A percentile compares a stretch with the other conserved stretches of the same genome.
These are phyloP conservation scores for Pseudomassariella vexata DNA, from an alignment of 2,329 filamentous ascomycete genomes.

Conservation along the genomic window DNA sequence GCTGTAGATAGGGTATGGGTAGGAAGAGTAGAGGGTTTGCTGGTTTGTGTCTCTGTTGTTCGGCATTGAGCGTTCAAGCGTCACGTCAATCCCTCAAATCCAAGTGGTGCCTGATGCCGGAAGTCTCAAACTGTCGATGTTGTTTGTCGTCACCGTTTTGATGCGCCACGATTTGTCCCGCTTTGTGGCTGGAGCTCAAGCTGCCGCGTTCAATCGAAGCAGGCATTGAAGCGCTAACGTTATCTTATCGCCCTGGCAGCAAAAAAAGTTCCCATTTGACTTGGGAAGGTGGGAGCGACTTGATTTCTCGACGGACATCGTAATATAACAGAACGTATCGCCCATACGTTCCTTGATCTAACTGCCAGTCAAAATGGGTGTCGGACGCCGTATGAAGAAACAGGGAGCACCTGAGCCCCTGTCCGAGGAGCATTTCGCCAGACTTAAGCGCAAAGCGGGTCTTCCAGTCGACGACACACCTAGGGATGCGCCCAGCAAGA, in stretches of 20 bases:
- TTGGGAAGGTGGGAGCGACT: not conserved
- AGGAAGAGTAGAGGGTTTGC: slow-evolving; percentile 9
- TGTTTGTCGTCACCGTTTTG: no score
- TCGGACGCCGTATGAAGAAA: slow-evolving; percentile 89
- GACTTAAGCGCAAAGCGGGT: slow-evolving; percentile 78
- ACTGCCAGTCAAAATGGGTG: slow-evolving; percentile 66
- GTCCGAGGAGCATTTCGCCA: slow-evolving; percentile 73
- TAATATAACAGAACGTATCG: no score
- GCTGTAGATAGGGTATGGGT: slow-evolving; percentile 11
- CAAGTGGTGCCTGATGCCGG: no score
- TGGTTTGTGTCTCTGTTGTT: not conserved
- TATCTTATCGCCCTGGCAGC: not conserved
- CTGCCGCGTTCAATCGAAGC: not conserved
- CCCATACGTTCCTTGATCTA: no score
- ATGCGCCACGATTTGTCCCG: slow-evolving; percentile 1
- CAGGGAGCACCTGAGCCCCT: slow-evolving; percentile 81
- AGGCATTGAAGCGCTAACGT: slow-evolving; percentile 1
- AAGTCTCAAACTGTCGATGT: no score
- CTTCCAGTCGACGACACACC: slow-evolving; percentile 55
- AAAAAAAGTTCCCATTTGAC: not conserved
- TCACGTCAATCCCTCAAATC: no score
- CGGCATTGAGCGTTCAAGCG: slow-evolving; percentile 2
- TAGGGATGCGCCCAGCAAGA: slow-evolving; percentile 54
- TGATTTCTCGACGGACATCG: no score
- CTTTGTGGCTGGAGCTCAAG: slow-evolving; percentile 2